Evolutionary conservation across 768 basidiomycete genomes (phyloP), one percentile per base, ranked within the genome.

Genomic region (Leccinum boreale): DNA sequence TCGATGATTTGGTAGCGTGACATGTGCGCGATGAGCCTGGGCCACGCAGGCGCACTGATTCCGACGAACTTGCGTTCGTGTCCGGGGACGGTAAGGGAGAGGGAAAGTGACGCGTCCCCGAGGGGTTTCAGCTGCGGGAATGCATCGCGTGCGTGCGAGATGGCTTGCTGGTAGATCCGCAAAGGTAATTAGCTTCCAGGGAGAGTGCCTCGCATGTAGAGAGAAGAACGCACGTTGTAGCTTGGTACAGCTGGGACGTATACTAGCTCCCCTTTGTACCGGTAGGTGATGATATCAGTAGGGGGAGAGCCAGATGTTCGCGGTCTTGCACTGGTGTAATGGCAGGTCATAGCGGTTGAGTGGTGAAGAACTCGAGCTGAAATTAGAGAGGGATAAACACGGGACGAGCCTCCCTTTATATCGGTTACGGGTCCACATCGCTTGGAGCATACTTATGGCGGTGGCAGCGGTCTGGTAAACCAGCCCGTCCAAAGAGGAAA

Each of bases 21-120:
- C 52, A 85, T 63, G 53, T 74, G 73, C 1, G 74, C 57, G 11
- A 77, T 61, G 5, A 82, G 70, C 2, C 70, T 70, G 5, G 71
- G 58, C 85, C 85, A 86, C 35, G 77, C 85, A 35, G 69, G 77
- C 46, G 72, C 80, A 39, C 76, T 85, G 64, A 83, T 86, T 55
- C 76, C 77, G 39, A 81, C 81, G 24, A 65, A 70, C 49, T 74
- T 66, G 56, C 67, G 59, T 5, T 72, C 59, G 0, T 72, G 70
- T 10, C 73, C 69, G 28, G 75, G 65, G 2, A 70, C 62, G 4
- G 75, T 73, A 15, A 81, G 65, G 29, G 72, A 74, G 60, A 86
- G 81, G 5, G 75, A 70, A 5, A 86, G 77, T 1, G 76, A 74
- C 2, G 77, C 68, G 29, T 78, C 73, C 1, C 74, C 63, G 7